Percentiles rank a stretch among this genome's conserved stretches.
Conservation (phyloP, 495 filamentous ascomycete species). For the Penicillium cataractarum region DNA sequence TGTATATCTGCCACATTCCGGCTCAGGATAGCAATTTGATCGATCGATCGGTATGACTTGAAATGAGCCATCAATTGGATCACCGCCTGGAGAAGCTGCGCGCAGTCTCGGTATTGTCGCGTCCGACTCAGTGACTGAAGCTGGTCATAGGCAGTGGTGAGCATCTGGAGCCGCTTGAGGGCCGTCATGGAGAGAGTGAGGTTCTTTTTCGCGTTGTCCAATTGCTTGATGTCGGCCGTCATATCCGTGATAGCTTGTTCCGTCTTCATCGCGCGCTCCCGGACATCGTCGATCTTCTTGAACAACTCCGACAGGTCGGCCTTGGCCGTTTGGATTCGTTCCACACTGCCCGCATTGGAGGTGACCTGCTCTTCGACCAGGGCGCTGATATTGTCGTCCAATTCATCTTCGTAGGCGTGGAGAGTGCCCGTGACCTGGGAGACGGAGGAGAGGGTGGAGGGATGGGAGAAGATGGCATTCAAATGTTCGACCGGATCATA, state of each 20-base stretch:
- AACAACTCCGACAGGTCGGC: conserved; percentile 87
- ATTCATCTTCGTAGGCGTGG: conserved; percentile 77
- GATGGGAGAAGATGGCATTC: conserved; percentile 91
- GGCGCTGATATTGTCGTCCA: conserved; percentile 76
- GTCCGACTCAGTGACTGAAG: conserved; percentile 80
- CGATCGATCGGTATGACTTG: conserved; percentile 95
- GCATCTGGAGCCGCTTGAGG: conserved; percentile 95
- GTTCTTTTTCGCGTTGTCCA: conserved; percentile 96
- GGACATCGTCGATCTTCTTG: conserved; percentile 93
- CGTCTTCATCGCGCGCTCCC: conserved; percentile 85
- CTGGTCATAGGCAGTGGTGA: conserved; percentile 98
- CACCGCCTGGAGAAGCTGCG: conserved; percentile 91
- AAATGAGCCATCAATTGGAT: conserved; percentile 99
- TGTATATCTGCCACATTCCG: conserved; percentile 94
- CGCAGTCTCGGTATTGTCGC: conserved; percentile 94
- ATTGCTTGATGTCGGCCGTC: conserved; percentile 98
- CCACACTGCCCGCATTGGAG: conserved; percentile 83
- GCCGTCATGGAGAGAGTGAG: conserved; percentile 97
- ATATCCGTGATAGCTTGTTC: conserved; percentile 97
- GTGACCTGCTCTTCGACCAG: conserved; percentile 81
- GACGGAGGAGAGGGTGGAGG: conserved; percentile 81
- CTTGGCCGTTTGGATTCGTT: conserved; percentile 88
- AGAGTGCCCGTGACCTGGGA: conserved; percentile 71
- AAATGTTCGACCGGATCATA: conserved; percentile 94
- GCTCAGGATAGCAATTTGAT: conserved; percentile 94